Conservation (phyloP, 345 rosid species). For the Melastoma malabathricum region DNA sequence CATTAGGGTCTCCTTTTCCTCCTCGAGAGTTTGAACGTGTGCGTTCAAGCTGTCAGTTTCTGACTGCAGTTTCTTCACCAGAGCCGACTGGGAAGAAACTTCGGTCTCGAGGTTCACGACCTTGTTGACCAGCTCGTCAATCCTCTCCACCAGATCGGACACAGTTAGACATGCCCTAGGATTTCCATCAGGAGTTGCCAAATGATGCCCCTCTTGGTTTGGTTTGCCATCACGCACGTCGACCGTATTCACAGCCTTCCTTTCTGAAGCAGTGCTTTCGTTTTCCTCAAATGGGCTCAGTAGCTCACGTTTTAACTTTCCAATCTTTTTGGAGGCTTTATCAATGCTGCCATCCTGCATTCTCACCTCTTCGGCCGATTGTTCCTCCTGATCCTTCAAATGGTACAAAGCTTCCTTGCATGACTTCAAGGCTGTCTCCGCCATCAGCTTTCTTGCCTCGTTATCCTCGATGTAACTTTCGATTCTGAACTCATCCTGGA, state of each 20-base stretch:
- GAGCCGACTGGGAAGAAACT: conserved; percentile 48
- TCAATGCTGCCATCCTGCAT: conserved; percentile 35
- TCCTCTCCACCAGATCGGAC: conserved; percentile 45
- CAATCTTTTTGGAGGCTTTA: conserved; percentile 30
- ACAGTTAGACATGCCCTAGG: conserved; percentile 24
- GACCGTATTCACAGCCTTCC: conserved; percentile 6
- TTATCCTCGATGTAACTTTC: conserved; percentile 43
- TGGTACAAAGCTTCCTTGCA: conserved; percentile 46
- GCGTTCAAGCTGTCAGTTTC: conserved; percentile 45
- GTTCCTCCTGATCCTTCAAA: conserved; percentile 48
- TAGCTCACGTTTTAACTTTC: conserved; percentile 20
- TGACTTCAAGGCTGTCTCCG: conserved; percentile 50
- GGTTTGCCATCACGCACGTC: not conserved
- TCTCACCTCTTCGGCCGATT: conserved; percentile 34
- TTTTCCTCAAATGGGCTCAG: conserved; percentile 6
- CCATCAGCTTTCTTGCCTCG: conserved; percentile 75
- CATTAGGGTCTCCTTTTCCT: conserved; percentile 39
- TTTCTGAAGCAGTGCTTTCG: conserved; percentile 5
- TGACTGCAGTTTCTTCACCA: conserved; percentile 41
- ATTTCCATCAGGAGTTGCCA: conserved; percentile 18
- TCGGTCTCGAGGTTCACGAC: conserved; percentile 45
- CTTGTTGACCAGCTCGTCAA: conserved; percentile 67
- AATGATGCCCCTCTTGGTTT: not conserved
- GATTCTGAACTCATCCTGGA: conserved; percentile 72
- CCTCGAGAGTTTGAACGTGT: conserved; percentile 39